Percentiles rank a stretch among this genome's conserved stretches.
Evolutionary conservation across 129 eudicot species (phyloP).

Genomic region (Flaveria linearis): DNA sequence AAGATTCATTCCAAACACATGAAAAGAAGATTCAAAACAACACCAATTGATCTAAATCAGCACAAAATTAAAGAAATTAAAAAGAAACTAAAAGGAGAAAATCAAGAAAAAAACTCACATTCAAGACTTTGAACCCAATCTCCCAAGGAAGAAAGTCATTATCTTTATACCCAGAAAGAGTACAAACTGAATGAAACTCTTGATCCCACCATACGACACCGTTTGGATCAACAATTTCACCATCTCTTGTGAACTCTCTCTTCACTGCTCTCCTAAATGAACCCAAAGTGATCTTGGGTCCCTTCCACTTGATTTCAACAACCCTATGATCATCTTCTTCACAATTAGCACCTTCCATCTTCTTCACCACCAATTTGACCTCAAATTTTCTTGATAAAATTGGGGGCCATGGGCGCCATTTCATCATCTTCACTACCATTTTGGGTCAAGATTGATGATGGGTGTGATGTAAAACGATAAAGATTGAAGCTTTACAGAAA

Average conservation of each 20-base stretch:
- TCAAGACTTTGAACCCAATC: conserved; percentile 67
- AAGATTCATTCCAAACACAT: conserved; percentile 19
- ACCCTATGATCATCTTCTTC: conserved; percentile 37
- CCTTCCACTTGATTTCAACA: conserved; percentile 94
- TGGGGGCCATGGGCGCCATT: conserved; percentile 97
- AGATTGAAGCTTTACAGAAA: conserved; percentile 2
- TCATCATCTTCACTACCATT: conserved; percentile 95
- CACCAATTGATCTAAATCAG: conserved; percentile 6
- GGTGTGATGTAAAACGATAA: background rate
- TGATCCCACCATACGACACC: conserved; percentile 82
- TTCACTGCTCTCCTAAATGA: conserved; percentile 68
- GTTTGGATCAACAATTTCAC: conserved; percentile 34
- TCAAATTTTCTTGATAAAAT: conserved; percentile 58
- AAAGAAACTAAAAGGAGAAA: too few relatives aligned
- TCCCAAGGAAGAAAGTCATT: conserved; percentile 96
- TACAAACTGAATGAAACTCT: conserved; percentile 64
- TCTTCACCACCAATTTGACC: conserved; percentile 63
- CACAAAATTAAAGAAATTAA: background rate
- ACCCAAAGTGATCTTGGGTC: conserved; percentile 64
- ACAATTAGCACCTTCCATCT: conserved; percentile 41
- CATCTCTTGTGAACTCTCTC: conserved; percentile 55
- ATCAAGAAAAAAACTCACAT: conserved; percentile 69
- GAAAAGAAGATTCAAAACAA: conserved; percentile 16
- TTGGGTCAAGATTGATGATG: background rate
- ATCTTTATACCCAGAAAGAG: conserved; percentile 65